Base-by-base conservation (phyloP, 2,329 filamentous ascomycete genomes). In the Colletotrichum trifolii region DNA sequence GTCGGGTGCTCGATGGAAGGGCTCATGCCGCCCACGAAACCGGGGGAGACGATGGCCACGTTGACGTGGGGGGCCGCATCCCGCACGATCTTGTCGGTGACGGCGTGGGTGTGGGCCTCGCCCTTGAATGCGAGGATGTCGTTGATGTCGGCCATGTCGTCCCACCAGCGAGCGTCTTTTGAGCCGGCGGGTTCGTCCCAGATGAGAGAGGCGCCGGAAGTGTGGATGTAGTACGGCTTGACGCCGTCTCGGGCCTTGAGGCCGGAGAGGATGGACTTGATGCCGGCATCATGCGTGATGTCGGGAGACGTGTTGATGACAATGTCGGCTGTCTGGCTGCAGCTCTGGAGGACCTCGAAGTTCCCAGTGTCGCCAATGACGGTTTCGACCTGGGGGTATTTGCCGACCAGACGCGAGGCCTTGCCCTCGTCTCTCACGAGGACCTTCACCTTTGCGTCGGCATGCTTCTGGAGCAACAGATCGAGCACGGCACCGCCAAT, bases 21-120 rank as follows among this genome's bases (percentile, higher is more conserved):
- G 43, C 65, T 69, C 53, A 66, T 64, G 43, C 70, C 70, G 43
- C 66, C 66, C 9, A 70, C 68, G 36, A 66, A 67, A 4, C 65
- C 69, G 6, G 68, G 67, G 5, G 67, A 65, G 15, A 60, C 36
- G 35, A 62, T 58, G 53, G 59, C 59, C 9, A 62, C 59, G 13
- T 62, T 62, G 45, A 58, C 53, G 3, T 55, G 12, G 2, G 36
- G 6, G 10, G 58, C 50, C 4, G 58, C 58, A 17, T 56, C 58
- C 9, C 55, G 55, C 7, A 58, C 55, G 17, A 58, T 58, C 55
- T 58, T 58, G 33, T 58, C 55, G 7, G 55, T 58, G 10, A 58
- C 55, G n/a, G 55, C 55, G 33, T 58, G 55, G 25, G 55, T 58
- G 38, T 58, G 58, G 8, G 58, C 58, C 38, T 61, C 58, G 12